Evolutionary conservation across 768 basidiomycete species (phyloP).

Genomic region (Rubroboletus pulcherrimus): DNA sequence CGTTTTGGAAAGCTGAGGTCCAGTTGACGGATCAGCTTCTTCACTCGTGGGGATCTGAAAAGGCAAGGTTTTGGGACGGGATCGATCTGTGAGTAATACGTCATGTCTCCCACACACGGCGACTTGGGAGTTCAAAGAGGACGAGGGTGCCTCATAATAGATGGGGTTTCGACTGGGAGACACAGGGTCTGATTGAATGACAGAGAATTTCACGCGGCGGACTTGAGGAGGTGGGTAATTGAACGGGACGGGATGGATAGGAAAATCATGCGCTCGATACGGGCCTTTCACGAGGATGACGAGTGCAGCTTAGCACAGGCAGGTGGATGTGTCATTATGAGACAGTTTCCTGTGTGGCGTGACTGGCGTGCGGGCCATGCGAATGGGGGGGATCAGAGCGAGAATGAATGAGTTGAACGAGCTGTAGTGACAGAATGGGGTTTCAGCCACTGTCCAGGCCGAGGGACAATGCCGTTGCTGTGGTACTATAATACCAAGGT

Average conservation of each 20-base stretch:
- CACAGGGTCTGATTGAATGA: conserved; percentile 13
- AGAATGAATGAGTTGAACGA: conserved; percentile 12
- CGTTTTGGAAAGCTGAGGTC: conserved; percentile 8
- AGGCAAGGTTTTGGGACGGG: conserved; percentile 9
- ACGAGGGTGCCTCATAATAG: conserved; percentile 1
- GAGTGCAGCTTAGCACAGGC: not conserved
- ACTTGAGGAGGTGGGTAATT: conserved; percentile 14
- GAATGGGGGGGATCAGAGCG: conserved; percentile 12
- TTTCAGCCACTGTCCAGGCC: conserved; percentile 5
- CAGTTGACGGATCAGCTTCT: conserved; percentile 10
- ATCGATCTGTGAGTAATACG: conserved; percentile 14
- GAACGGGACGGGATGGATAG: conserved; percentile 5
- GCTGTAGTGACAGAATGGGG: conserved; percentile 20
- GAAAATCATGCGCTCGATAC: conserved; percentile 7
- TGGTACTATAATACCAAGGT: conserved; percentile 4
- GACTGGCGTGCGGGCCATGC: conserved; percentile 17
- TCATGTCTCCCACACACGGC: conserved; percentile 25
- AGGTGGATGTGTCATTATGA: conserved; percentile 18
- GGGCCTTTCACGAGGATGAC: conserved; percentile 8
- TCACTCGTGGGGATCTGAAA: conserved; percentile 3
- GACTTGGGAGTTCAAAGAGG: conserved; percentile 6
- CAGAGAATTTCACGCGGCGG: conserved; percentile 16
- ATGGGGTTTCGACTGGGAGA: not conserved
- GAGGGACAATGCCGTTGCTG: conserved; percentile 18
- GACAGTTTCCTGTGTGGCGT: conserved; percentile 16